These are phyloP conservation scores for Candida montana DNA, from an alignment of 805 yeast genomes.

Conservation along the genomic window DNA sequence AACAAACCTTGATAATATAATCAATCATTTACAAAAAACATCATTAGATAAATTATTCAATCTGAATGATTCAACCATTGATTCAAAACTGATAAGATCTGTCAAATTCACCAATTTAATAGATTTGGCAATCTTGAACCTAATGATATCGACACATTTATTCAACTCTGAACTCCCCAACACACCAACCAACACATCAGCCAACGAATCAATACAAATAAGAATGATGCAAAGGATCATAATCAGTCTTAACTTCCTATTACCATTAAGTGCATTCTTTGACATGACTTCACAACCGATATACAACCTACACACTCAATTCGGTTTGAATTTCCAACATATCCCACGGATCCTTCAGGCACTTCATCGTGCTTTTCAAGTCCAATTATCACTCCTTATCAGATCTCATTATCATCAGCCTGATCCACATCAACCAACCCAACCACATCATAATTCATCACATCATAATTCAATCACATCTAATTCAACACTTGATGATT, in stretches of 20 bases:
- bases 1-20: background rate
- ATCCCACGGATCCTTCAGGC: conserved; percentile 13
- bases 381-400: conserved; percentile 8
- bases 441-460: too few relatives aligned
- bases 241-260: conserved; percentile 6
- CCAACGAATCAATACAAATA: too few relatives aligned
- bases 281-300: conserved; percentile 6
- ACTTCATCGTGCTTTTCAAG: conserved; percentile 12
- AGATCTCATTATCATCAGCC: conserved; percentile 5
- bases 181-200: too few relatives aligned
- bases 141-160: conserved; percentile 1
- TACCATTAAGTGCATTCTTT: conserved; percentile 9
- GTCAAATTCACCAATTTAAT: conserved; percentile 7
- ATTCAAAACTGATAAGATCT: conserved; percentile 4
- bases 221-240: conserved; percentile 6
- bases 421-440: too few relatives aligned
- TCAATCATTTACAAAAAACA: conserved; percentile 3
- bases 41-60: conserved; percentile 3
- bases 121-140: background rate
- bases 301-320: conserved; percentile 10
- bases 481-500: too few relatives aligned
- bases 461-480: too few relatives aligned
- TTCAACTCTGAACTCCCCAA: background rate
- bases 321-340: conserved; percentile 13
- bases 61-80: conserved; percentile 4